Evolutionary conservation across 2,329 filamentous ascomycete species (phyloP), one percentile per base, ranked within the genome.

Genomic region (Huntiella decipiens): DNA sequence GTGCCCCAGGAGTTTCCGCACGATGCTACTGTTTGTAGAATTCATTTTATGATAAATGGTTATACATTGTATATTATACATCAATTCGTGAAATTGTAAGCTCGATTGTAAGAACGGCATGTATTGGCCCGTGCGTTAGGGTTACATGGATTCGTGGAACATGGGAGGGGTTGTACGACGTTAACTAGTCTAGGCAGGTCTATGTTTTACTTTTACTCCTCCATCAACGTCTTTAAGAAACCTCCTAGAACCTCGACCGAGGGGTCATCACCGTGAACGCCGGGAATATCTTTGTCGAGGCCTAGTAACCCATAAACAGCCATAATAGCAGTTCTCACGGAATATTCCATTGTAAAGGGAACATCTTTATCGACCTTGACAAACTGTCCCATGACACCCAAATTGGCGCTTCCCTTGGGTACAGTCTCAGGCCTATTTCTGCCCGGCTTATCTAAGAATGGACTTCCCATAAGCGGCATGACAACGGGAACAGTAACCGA

Each of bases 1-100:
- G 11, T 63, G 72, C 57, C 72, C 71, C 31, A 76, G 67, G 17
- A 76, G 66, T 61, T 74, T 72, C 57, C 72, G 69, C 67, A 77
- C 73, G 51, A 73, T 72, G 59, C 63, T 69, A 50, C 65, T 68
- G 53, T 71, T 44, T 32, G 10, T 22, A 35, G 33, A 43, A 34
- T 47, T 35, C 46, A 47, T 47, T 40, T 16, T 38, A 28, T 7
- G 6, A 10, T 28, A 28, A 10, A 28, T 28, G 22, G 8, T 28
- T 28, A 19, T 19, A 19, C 17, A 7, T 10, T 28, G 22, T 28
- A 28, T 28, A 7, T 8, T 7, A 28, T 10, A 10, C 5, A 7
- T 28, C 22, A 28, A 28, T 3, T 28, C 22, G 6, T 28, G 22
- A 28, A 28, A 28, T 28, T 28, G 22, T 28, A 28, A 28, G 22